Conservation (phyloP, 306 rosid genomes). For the Vigna hirtella region DNA sequence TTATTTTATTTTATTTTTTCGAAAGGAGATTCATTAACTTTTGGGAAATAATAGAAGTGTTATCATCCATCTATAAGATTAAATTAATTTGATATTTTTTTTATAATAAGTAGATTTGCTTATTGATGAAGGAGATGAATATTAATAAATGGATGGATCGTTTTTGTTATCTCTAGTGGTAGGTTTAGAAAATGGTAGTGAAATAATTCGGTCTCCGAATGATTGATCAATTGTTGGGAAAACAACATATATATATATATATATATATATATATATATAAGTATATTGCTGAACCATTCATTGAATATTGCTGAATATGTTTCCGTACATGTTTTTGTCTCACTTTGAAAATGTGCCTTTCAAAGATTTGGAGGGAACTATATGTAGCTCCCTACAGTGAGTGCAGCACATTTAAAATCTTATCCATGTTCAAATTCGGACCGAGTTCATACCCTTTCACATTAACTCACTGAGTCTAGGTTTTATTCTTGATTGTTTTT, state of each 20-base stretch:
- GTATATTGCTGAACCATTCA: not conserved
- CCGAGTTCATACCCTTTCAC: not conserved
- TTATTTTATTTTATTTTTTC: too few species aligned
- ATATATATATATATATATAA: not conserved
- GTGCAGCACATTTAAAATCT: constrained; percentile 7
- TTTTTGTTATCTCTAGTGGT: too few species aligned
- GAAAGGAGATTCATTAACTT: too few species aligned
- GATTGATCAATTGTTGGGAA: not conserved
- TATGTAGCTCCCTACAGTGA: not conserved
- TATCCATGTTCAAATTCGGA: not conserved
- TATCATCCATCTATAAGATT: too few species aligned
- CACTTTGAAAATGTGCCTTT: not conserved
- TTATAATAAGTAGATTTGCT: too few species aligned
- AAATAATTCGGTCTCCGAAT: not conserved
- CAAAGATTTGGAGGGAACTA: not conserved
- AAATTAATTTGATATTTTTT: too few species aligned
- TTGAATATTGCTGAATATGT: not conserved
- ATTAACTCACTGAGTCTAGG: not conserved
- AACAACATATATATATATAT: not conserved
- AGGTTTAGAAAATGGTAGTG: too few species aligned
- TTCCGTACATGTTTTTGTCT: not conserved
- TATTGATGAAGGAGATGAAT: too few species aligned
- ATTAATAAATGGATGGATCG: too few species aligned
- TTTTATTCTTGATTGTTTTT: too few species aligned
- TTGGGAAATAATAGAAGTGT: too few species aligned